Evolutionary conservation across 148 eudicot genomes (phyloP).

Genomic region (Nyssa sinensis): DNA sequence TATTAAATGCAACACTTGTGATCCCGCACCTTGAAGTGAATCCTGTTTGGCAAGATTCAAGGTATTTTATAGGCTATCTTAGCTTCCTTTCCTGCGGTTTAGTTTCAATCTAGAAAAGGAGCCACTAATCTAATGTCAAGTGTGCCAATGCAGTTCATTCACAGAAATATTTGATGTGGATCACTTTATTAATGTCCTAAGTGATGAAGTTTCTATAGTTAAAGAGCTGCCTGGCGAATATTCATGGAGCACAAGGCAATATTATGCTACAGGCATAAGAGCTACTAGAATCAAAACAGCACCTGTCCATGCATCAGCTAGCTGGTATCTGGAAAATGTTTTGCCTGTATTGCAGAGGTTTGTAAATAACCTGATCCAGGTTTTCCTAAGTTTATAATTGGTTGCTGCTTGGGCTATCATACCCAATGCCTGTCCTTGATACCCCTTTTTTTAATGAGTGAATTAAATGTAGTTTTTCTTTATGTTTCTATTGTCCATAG

Average conservation of each 20-base stretch:
- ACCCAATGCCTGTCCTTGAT: too few species aligned
- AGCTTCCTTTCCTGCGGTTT: background rate
- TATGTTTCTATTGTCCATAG: too few species aligned
- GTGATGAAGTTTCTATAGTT: conserved; percentile 65
- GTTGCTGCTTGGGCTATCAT: too few species aligned
- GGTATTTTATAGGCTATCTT: too few species aligned
- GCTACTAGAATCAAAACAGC: conserved; percentile 91
- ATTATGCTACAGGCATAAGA: conserved; percentile 86
- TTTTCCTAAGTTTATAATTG: too few species aligned
- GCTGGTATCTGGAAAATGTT: conserved; percentile 90
- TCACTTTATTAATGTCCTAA: conserved; percentile 68
- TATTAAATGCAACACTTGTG: conserved; percentile 82
- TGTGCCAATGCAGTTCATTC: conserved; percentile 81
- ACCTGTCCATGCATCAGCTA: conserved; percentile 87
- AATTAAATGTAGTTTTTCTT: too few species aligned
- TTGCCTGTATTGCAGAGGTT: conserved; percentile 79
- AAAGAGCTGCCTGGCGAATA: conserved; percentile 74
- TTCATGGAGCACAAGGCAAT: conserved; percentile 94
- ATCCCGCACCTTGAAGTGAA: conserved; percentile 83
- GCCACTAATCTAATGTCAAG: too few species aligned
- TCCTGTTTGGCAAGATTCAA: conserved; percentile 93
- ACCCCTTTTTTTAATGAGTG: too few species aligned
- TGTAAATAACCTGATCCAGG: conserved; percentile 16
- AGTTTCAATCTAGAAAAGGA: background rate
- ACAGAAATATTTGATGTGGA: conserved; percentile 84